Percentiles rank a stretch among this genome's conserved stretches.
Evolutionary conservation across 768 basidiomycete species (phyloP).

Genomic region (Agrocybe pediades): DNA sequence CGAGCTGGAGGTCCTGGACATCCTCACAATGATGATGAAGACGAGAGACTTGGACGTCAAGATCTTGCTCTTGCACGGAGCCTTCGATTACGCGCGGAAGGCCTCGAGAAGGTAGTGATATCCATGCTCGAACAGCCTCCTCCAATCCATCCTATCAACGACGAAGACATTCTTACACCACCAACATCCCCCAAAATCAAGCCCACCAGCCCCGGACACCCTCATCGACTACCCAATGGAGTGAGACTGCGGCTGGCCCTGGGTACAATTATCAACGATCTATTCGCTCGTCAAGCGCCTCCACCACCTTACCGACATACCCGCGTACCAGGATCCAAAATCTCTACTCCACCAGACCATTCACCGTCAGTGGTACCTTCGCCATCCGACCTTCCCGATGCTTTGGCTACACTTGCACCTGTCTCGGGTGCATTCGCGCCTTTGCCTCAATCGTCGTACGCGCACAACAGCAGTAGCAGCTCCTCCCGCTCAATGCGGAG

Average conservation of each 20-base stretch:
- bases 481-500: constrained; percentile 13
- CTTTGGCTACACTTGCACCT: constrained; percentile 25
- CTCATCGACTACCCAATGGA: constrained; percentile 75
- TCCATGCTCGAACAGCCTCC: constrained; percentile 84
- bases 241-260: constrained; percentile 78
- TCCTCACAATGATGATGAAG: constrained; percentile 58
- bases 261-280: constrained; percentile 77
- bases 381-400: constrained; percentile 28
- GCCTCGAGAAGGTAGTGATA: constrained; percentile 79
- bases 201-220: constrained; percentile 40
- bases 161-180: constrained; percentile 53
- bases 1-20: constrained; percentile 46
- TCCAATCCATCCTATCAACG: constrained; percentile 55
- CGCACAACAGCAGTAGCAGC: no score
- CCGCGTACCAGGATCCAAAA: constrained; percentile 25
- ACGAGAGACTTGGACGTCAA: constrained; percentile 55
- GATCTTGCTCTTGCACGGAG: constrained; percentile 63
- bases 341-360: constrained; percentile 22
- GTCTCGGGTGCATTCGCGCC: constrained; percentile 31
- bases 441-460: constrained; percentile 11
- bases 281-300: constrained; percentile 76
- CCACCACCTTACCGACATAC: constrained; percentile 46
- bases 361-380: constrained; percentile 24
- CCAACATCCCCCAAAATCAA: constrained; percentile 51
- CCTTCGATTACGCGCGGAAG: constrained; percentile 74